These are phyloP conservation scores for Colletotrichum zoysiae DNA, from an alignment of 2,329 filamentous ascomycete genomes.

Conservation along the genomic window DNA sequence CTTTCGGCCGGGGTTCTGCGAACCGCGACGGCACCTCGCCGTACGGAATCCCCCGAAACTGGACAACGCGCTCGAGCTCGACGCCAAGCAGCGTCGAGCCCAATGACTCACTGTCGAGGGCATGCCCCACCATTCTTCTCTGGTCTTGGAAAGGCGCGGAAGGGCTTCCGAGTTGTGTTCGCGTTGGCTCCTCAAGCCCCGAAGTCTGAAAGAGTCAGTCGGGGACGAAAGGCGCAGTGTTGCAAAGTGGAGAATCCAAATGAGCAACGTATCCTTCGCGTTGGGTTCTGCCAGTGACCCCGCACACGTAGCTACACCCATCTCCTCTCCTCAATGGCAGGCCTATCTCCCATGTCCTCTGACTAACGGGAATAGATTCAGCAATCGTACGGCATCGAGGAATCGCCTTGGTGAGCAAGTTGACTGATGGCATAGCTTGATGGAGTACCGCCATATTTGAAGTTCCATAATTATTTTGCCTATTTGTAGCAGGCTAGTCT, in stretches of 20 bases:
- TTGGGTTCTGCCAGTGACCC: not conserved
- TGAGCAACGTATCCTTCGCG: not conserved
- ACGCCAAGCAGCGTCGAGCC: slow-evolving; percentile 21
- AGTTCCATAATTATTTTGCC: too few relatives aligned
- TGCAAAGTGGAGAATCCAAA: slow-evolving; percentile 4
- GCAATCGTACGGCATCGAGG: not conserved
- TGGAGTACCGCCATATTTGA: not conserved
- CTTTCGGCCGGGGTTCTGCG: slow-evolving; percentile 1
- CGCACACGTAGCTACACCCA: not conserved
- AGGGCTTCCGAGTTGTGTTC: not conserved
- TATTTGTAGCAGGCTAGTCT: not conserved
- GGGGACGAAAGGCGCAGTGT: slow-evolving; percentile 6
- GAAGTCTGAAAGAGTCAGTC: not conserved
- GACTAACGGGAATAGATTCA: too few relatives aligned
- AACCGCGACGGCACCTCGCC: slow-evolving; percentile 30
- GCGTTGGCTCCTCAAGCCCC: not conserved
- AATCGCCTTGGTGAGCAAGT: too few relatives aligned
- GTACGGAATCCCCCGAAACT: slow-evolving; percentile 36
- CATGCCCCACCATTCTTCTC: not conserved
- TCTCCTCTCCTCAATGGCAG: not conserved
- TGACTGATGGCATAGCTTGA: not conserved
- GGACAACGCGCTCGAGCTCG: not conserved
- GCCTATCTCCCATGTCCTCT: not conserved
- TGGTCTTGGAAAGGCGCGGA: not conserved
- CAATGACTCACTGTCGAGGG: slow-evolving; percentile 3